These are phyloP conservation scores for Singerocomus inundabilis DNA, from an alignment of 1,284 basidiomycete genomes.

Conservation along the genomic window DNA sequence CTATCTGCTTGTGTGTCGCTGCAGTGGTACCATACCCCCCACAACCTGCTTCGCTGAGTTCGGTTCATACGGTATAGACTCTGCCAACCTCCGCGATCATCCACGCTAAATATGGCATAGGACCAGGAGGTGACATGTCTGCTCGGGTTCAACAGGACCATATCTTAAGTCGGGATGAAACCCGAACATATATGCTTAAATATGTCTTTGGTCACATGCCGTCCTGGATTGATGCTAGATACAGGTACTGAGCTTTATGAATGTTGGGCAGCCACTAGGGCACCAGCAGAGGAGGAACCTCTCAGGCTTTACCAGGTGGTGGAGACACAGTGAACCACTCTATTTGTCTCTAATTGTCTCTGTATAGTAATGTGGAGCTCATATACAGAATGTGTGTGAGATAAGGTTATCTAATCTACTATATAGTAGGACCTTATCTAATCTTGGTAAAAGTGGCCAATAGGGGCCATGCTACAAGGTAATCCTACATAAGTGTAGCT, in stretches of 20 bases:
- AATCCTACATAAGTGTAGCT: too few relatives aligned
- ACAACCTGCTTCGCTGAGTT: slow-evolving; percentile 64
- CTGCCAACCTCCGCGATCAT: neutral
- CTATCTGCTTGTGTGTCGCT: neutral
- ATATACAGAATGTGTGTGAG: too few relatives aligned
- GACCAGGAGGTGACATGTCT: slow-evolving; percentile 52
- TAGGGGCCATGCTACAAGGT: too few relatives aligned
- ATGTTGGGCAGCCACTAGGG: too few relatives aligned
- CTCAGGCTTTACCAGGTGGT: too few relatives aligned
- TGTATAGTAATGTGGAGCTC: too few relatives aligned
- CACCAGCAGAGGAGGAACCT: too few relatives aligned
- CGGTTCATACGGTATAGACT: slow-evolving; percentile 45
- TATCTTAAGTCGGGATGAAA: slow-evolving; percentile 43
- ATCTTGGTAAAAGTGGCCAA: too few relatives aligned
- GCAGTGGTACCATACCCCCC: slow-evolving; percentile 47
- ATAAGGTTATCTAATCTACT: too few relatives aligned
- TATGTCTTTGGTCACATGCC: slow-evolving; percentile 50
- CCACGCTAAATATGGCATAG: slow-evolving; percentile 33
- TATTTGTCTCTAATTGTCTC: too few relatives aligned
- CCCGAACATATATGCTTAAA: slow-evolving; percentile 43
- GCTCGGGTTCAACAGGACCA: slow-evolving; percentile 47
- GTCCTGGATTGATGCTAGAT: slow-evolving; percentile 55
- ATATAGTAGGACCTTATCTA: too few relatives aligned
- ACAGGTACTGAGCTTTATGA: slow-evolving; percentile 40
- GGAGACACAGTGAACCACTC: too few relatives aligned